Evolutionary conservation across 345 rosid species (phyloP).

Genomic region (Citrus sp.): DNA sequence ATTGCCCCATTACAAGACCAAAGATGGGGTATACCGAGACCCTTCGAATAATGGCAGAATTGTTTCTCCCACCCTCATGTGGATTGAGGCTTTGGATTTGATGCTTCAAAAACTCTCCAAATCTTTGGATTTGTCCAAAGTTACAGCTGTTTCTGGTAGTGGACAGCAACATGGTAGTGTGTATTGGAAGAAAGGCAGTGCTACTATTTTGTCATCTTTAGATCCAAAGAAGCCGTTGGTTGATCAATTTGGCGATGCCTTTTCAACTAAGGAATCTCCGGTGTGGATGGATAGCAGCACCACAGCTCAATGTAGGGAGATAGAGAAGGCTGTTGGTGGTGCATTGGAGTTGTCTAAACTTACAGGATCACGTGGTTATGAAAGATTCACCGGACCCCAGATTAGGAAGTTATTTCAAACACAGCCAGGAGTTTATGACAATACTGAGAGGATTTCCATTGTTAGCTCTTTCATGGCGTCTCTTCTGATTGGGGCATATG

Average conservation of each 20-base stretch:
- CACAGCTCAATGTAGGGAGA: constrained; percentile 73
- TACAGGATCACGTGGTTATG: constrained; percentile 80
- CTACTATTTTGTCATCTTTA: constrained; percentile 46
- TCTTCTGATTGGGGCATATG: constrained; percentile 67
- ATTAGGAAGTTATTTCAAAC: constrained; percentile 60
- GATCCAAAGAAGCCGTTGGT: constrained; percentile 49
- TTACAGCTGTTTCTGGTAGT: constrained; percentile 83
- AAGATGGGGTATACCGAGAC: constrained; percentile 84
- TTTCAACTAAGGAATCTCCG: constrained; percentile 74
- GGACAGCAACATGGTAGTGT: constrained; percentile 99
- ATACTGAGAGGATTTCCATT: constrained; percentile 82
- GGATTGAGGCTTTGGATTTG: constrained; percentile 95
- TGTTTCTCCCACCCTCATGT: constrained; percentile 95
- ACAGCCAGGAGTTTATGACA: constrained; percentile 42
- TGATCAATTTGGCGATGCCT: constrained; percentile 61
- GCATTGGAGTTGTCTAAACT: constrained; percentile 65
- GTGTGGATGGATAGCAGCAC: constrained; percentile 98
- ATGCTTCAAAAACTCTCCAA: constrained; percentile 55
- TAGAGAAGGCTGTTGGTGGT: constrained; percentile 89
- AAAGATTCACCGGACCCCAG: constrained; percentile 89
- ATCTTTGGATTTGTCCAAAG: constrained; percentile 60
- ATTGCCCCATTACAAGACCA: constrained; percentile 71
- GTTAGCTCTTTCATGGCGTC: constrained; percentile 98
- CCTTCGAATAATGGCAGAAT: constrained; percentile 59
- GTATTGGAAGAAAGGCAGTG: constrained; percentile 77